Percentiles rank a stretch among this genome's conserved stretches.
phyloP scores from a whole-genome alignment of 768 basidiomycete species.

The Boletales sp. region DNA sequence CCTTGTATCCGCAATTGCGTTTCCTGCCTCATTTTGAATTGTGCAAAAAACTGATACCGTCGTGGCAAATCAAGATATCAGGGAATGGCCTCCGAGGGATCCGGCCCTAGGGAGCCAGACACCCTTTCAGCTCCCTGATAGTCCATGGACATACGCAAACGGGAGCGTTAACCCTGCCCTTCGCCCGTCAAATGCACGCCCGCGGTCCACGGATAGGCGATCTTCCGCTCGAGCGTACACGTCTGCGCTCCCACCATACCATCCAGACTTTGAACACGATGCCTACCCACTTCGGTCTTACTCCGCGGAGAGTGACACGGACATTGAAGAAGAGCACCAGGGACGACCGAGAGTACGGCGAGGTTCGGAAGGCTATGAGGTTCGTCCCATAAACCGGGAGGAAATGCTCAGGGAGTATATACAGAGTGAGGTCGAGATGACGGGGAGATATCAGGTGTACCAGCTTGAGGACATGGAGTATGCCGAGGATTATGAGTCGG shows the following conservation, averaged over 20 bases:
- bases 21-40: neutral
- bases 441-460: conserved; percentile 65
- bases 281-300: conserved; percentile 17
- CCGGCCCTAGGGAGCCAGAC: conserved; percentile 38
- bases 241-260: conserved; percentile 67
- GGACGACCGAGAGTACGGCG: conserved; percentile 49
- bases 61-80: conserved; percentile 34
- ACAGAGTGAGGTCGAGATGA: conserved; percentile 47
- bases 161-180: conserved; percentile 73
- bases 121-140: conserved; percentile 48
- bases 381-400: conserved; percentile 57
- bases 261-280: conserved; percentile 59
- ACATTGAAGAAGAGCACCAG: conserved; percentile 30
- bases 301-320: conserved; percentile 20
- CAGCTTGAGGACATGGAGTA: conserved; percentile 53
- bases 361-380: conserved; percentile 84
- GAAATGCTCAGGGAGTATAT: conserved; percentile 61
- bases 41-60: conserved; percentile 4
- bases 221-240: conserved; percentile 30
- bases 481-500: conserved; percentile 36
- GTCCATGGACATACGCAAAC: conserved; percentile 87
- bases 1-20: conserved; percentile 3
- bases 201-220: conserved; percentile 27
- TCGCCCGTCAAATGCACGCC: conserved; percentile 52
- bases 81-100: conserved; percentile 75